Conservation (phyloP, 257 asterid species). For the Penstemon eatonii region DNA sequence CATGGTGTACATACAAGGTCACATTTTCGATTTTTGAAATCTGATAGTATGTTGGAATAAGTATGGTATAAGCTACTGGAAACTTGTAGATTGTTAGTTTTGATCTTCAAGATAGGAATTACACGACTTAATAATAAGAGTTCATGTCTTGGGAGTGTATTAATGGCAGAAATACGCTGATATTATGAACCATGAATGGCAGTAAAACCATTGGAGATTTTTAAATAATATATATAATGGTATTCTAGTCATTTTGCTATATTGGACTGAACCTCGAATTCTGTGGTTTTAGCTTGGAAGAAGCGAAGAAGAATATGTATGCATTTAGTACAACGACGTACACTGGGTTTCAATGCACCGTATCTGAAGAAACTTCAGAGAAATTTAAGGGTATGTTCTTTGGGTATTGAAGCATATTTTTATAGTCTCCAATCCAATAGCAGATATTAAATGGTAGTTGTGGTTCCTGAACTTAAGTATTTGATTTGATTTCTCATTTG, state of each 20-base stretch:
- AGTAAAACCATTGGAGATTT: constrained; percentile 4
- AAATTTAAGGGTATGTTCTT: constrained; percentile 77
- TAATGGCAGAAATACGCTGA: not conserved
- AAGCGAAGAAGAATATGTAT: constrained; percentile 97
- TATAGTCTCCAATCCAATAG: not conserved
- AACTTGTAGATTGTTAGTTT: constrained; percentile 12
- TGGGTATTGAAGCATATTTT: not conserved
- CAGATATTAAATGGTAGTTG: not conserved
- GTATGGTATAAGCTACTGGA: constrained; percentile 10
- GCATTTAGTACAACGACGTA: constrained; percentile 97
- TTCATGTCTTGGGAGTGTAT: not conserved
- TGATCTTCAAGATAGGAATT: constrained; percentile 10
- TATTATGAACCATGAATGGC: not conserved
- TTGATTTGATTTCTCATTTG: constrained; percentile 13
- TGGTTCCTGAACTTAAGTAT: constrained; percentile 1
- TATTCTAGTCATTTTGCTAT: not conserved
- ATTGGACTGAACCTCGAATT: constrained; percentile 22
- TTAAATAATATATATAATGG: constrained; percentile 1
- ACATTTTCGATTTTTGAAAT: not conserved
- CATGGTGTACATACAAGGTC: not conserved
- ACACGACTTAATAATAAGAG: constrained; percentile 5
- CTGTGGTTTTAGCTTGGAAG: constrained; percentile 73
- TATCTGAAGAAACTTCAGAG: constrained; percentile 96
- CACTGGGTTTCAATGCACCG: constrained; percentile 98
- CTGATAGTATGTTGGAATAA: not conserved